Conservation (phyloP, 176 grass and related monocot species). For the Alopecurus myosuroides region DNA sequence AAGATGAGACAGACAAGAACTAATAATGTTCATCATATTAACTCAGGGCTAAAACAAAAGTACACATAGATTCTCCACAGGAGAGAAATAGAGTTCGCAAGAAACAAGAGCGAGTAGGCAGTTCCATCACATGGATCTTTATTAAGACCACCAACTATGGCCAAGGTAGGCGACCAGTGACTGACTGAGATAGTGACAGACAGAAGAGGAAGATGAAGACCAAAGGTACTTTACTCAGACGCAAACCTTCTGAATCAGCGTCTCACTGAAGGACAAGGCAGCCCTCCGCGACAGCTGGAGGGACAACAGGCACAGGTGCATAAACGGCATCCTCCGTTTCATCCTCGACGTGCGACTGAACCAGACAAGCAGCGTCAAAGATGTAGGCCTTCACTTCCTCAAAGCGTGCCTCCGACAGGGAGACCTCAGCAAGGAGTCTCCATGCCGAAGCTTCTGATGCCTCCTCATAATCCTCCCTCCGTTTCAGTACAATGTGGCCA, state of each 20-base stretch:
- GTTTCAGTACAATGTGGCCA: slow-evolving; percentile 94
- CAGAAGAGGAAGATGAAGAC: not conserved
- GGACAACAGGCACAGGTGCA: not conserved
- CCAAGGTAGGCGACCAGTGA: slow-evolving; percentile 3
- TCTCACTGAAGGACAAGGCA: slow-evolving; percentile 74
- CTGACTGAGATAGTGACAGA: not conserved
- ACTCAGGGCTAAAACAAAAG: slow-evolving; percentile 1
- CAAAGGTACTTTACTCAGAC: not conserved
- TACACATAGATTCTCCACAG: slow-evolving; percentile 14
- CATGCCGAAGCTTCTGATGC: slow-evolving; percentile 81
- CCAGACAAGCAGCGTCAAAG: slow-evolving; percentile 63
- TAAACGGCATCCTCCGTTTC: slow-evolving; percentile 13
- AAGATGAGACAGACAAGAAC: not conserved
- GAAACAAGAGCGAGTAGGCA: slow-evolving; percentile 22
- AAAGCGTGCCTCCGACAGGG: slow-evolving; percentile 85
- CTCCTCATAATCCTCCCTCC: slow-evolving; percentile 71
- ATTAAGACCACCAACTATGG: slow-evolving; percentile 15
- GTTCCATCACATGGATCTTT: slow-evolving; percentile 29
- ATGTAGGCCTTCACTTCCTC: slow-evolving; percentile 83
- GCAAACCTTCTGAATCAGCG: not conserved
- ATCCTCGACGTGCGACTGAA: slow-evolving; percentile 31
- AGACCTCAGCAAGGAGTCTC: slow-evolving; percentile 84
- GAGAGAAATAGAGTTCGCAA: not conserved
- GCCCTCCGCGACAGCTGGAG: slow-evolving; percentile 55
- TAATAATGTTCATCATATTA: slow-evolving; percentile 23